Conservation (phyloP, 2,329 filamentous ascomycete genomes). For the Talaromyces atroroseus region DNA sequence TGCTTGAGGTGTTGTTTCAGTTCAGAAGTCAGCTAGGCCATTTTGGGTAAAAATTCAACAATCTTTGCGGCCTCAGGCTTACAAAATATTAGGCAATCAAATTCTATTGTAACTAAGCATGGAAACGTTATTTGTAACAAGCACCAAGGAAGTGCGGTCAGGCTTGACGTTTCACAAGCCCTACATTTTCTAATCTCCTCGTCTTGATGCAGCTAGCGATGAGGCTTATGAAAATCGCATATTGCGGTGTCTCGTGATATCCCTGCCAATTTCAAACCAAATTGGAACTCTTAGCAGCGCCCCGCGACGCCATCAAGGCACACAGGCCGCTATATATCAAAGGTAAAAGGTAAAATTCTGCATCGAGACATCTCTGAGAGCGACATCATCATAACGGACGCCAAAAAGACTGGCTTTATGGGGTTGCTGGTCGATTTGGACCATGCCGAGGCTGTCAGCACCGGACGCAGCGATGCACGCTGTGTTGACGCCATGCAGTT, state of each 20-base stretch:
- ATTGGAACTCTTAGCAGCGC: conserved; percentile 29
- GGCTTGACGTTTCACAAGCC: conserved; percentile 21
- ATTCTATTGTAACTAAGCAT: not conserved
- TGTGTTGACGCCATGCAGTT: conserved; percentile 29
- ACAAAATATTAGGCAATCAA: not conserved
- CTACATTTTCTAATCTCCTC: conserved; percentile 15
- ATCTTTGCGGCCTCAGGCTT: not conserved
- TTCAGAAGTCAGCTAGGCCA: not conserved
- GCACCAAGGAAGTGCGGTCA: conserved; percentile 21
- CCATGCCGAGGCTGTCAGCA: conserved; percentile 4
- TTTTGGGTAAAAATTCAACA: not conserved
- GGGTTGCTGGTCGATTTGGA: not conserved
- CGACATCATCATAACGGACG: conserved; percentile 35
- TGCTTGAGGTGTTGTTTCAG: not conserved
- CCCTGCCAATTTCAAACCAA: conserved; percentile 25
- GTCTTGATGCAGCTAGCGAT: not conserved
- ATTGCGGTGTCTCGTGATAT: conserved; percentile 27
- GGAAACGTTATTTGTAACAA: conserved; percentile 15
- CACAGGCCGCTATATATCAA: conserved; percentile 30
- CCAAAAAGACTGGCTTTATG: not conserved
- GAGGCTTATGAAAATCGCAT: conserved; percentile 24
- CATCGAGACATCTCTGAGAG: conserved; percentile 34
- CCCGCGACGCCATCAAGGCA: conserved; percentile 34
- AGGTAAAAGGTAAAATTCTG: conserved; percentile 28
- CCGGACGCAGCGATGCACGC: conserved; percentile 18